These are phyloP conservation scores for Linnemannia elongata DNA, from an alignment of 192 early-diverging fungal species.

Conservation along the genomic window DNA sequence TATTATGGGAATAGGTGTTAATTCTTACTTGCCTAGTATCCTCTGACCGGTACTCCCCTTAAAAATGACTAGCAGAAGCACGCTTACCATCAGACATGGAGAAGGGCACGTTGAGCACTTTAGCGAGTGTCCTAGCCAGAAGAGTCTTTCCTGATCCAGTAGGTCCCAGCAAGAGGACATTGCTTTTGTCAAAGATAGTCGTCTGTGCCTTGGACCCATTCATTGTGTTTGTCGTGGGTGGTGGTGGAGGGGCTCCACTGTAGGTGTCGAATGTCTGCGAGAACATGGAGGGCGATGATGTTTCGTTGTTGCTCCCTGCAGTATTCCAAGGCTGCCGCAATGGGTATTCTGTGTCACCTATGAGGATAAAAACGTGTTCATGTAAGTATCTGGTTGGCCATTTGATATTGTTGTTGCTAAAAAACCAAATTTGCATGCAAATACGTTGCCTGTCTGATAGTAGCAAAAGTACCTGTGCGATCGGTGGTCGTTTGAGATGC, in stretches of 20 bases:
- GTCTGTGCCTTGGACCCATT: neutral
- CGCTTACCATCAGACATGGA: conserved; percentile 81
- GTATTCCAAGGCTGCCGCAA: conserved; percentile 51
- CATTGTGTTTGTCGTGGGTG: neutral
- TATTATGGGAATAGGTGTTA: neutral
- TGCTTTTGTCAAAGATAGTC: conserved; percentile 86
- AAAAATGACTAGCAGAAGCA: neutral
- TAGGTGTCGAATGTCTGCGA: conserved; percentile 52
- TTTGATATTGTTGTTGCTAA: neutral
- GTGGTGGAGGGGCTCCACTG: conserved; percentile 9
- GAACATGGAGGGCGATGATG: conserved; percentile 36
- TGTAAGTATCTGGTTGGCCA: neutral
- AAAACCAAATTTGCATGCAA: neutral
- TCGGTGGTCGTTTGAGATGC: neutral
- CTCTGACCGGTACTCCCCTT: neutral
- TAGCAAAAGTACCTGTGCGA: neutral
- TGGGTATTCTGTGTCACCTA: conserved; percentile 51
- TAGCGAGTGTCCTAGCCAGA: conserved; percentile 83
- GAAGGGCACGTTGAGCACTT: conserved; percentile 86
- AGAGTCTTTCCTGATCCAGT: conserved; percentile 90
- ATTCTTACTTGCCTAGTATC: neutral
- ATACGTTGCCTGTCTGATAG: neutral
- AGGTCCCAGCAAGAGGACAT: conserved; percentile 85
- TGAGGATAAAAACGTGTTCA: neutral
- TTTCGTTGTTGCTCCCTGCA: conserved; percentile 26